A percentile compares a stretch with the other conserved stretches of the same genome.
Conservation (phyloP, 2,329 filamentous ascomycete genomes). For the Trichoderma sp. region DNA sequence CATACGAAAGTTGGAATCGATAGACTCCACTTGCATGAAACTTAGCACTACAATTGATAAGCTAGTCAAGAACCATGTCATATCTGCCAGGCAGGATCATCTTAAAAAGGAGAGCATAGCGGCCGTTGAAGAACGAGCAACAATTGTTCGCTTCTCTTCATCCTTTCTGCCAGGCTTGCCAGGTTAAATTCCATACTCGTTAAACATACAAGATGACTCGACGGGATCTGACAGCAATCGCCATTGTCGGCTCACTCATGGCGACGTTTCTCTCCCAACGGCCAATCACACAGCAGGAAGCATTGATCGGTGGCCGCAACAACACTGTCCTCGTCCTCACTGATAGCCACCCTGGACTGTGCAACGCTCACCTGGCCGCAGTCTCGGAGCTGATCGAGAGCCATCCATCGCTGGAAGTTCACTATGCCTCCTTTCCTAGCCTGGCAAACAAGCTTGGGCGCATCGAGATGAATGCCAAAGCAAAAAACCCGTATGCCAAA, state of each 20-base stretch:
- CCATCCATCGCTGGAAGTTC: constrained; percentile 37
- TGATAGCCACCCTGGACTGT: constrained; percentile 38
- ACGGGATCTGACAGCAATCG: background rate
- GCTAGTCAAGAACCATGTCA: background rate
- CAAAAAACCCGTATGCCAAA: constrained; percentile 26
- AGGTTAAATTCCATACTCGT: background rate
- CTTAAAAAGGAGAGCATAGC: background rate
- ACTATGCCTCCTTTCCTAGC: constrained; percentile 39
- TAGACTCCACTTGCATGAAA: background rate
- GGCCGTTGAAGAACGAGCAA: background rate
- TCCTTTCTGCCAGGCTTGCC: background rate
- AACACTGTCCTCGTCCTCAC: constrained; percentile 40
- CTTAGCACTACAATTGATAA: background rate
- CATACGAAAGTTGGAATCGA: background rate
- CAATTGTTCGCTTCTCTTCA: background rate
- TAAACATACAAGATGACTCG: constrained; percentile 6
- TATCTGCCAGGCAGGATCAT: background rate
- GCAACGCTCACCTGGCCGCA: constrained; percentile 43
- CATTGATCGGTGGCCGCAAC: constrained; percentile 28
- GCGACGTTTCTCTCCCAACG: constrained; percentile 2
- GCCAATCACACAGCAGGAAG: background rate
- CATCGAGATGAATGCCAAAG: constrained; percentile 25
- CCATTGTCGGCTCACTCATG: constrained; percentile 12
- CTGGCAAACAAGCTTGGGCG: constrained; percentile 28
- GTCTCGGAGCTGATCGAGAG: constrained; percentile 38